Percentiles rank a stretch among this genome's conserved stretches.
These are phyloP conservation scores for Irpex rosettiformis DNA, from an alignment of 1,284 basidiomycete species.

Conservation along the genomic window DNA sequence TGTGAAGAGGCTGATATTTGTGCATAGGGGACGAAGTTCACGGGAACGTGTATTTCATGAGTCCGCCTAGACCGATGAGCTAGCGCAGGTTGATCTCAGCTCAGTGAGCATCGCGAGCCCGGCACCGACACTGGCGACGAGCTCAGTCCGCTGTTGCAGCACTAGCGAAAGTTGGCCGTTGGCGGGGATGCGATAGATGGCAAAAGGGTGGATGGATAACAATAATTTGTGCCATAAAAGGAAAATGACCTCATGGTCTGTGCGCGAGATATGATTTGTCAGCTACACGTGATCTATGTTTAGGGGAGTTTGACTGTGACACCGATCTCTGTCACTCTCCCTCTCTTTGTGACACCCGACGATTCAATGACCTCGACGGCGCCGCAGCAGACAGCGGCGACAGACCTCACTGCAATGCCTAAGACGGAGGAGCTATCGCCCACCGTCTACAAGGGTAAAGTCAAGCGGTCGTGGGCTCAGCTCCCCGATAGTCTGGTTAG, in stretches of 20 bases:
- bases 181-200: background rate
- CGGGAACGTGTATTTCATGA: background rate
- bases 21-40: background rate
- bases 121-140: background rate
- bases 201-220: background rate
- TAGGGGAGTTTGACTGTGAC: conserved; percentile 11
- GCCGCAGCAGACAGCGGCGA: conserved; percentile 18
- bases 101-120: background rate
- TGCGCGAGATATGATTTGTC: conserved; percentile 10
- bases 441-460: conserved; percentile 59
- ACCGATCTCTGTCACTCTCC: conserved; percentile 11
- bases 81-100: no score
- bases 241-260: conserved; percentile 10
- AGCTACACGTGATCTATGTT: conserved; percentile 10
- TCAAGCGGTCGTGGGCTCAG: conserved; percentile 64
- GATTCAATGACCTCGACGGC: conserved; percentile 13
- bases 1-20: background rate
- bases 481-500: conserved; percentile 68
- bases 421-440: conserved; percentile 12
- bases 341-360: conserved; percentile 12
- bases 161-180: background rate
- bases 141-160: background rate
- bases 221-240: background rate
- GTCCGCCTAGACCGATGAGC: background rate
- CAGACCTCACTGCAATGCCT: conserved; percentile 7